Conservation (phyloP, 352 stramenopile species). For the Phytophthora pseudosyringae region DNA sequence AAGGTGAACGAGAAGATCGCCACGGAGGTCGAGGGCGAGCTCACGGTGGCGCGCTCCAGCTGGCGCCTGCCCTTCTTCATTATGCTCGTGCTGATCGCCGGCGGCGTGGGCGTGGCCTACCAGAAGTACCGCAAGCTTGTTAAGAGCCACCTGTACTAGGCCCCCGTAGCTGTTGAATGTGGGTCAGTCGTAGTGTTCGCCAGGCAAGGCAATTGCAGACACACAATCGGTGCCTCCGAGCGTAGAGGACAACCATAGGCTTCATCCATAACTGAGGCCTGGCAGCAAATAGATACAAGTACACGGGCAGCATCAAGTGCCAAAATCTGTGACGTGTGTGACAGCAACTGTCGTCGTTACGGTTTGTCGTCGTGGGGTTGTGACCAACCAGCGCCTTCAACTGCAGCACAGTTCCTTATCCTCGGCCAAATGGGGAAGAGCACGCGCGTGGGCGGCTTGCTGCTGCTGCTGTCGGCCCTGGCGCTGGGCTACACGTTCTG, state of each 20-base stretch:
- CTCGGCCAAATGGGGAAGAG: conserved; percentile 55
- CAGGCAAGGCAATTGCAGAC: conserved; percentile 16
- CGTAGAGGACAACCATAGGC: conserved; percentile 15
- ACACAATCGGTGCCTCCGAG: conserved; percentile 4
- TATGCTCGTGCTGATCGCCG: conserved; percentile 68
- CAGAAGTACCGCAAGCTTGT: conserved; percentile 89
- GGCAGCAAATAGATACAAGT: conserved; percentile 33
- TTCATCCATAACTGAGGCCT: conserved; percentile 9
- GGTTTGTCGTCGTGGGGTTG: conserved; percentile 26
- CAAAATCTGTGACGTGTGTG: conserved; percentile 22
- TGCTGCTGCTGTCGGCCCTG: conserved; percentile 47
- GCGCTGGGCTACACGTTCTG: conserved; percentile 61
- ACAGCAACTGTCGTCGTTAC: neutral
- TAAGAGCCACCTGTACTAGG: conserved; percentile 86
- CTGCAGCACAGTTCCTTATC: conserved; percentile 9
- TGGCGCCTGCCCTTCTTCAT: conserved; percentile 87
- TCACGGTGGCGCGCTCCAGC: conserved; percentile 62
- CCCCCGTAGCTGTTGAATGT: conserved; percentile 16
- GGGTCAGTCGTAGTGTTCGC: conserved; percentile 31
- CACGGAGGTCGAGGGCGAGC: conserved; percentile 69
- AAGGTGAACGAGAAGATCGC: conserved; percentile 78
- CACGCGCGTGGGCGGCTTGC: conserved; percentile 45
- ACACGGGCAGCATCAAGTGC: neutral
- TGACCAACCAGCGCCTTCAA: conserved; percentile 16
- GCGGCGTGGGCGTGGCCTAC: conserved; percentile 69